Percentiles rank a stretch among this genome's conserved stretches.
These are phyloP conservation scores for Metschnikowia similis DNA, from an alignment of 805 yeast species.

Conservation along the genomic window DNA sequence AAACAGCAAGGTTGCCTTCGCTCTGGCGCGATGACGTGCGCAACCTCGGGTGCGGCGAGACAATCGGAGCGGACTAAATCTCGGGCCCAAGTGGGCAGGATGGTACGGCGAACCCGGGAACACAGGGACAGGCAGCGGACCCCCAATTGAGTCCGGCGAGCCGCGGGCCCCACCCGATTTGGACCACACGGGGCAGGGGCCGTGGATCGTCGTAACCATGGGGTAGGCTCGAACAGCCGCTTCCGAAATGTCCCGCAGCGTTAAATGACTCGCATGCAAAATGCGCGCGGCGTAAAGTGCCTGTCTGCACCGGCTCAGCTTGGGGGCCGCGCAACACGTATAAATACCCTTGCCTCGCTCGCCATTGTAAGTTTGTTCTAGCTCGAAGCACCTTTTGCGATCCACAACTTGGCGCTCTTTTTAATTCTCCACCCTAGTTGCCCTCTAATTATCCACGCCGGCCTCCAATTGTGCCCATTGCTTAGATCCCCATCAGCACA, in stretches of 20 bases:
- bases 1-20: background rate
- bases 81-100: too few species aligned
- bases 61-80: too few species aligned
- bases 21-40: background rate
- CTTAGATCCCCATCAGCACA: too few species aligned
- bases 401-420: background rate
- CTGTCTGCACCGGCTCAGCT: background rate
- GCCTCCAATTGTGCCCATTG: too few species aligned
- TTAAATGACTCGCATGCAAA: constrained; percentile 4
- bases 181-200: background rate
- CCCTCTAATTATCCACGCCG: too few species aligned
- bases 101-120: too few species aligned
- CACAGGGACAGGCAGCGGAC: too few species aligned
- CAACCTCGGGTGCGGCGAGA: background rate
- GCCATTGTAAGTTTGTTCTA: background rate
- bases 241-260: constrained; percentile 3
- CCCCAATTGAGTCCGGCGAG: too few species aligned
- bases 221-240: background rate
- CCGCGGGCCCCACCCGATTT: background rate
- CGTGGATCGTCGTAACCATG: background rate
- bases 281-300: constrained; percentile 3
- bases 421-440: too few species aligned
- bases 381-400: background rate
- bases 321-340: constrained; percentile 1
- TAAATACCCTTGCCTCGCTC: background rate